Evolutionary conservation across 768 basidiomycete genomes (phyloP), one percentile per base, ranked within the genome.

Genomic region (Lactifluus piperatus): DNA sequence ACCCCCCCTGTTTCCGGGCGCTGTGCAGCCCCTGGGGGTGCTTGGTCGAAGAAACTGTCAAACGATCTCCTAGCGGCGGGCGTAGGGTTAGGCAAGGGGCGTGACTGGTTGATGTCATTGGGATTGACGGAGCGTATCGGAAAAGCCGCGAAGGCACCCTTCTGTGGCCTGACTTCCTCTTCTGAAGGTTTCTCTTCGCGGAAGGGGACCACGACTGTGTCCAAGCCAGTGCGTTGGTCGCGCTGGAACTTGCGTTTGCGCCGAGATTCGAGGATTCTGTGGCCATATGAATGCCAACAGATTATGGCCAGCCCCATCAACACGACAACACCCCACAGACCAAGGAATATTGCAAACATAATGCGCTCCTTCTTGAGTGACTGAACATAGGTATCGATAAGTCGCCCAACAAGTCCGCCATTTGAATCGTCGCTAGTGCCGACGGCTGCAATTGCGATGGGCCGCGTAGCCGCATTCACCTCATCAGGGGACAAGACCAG

Each of bases 311-410:
- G 67, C 14, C 81, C 94, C 80, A 94, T 87, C 58, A 95, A 67
- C 29, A 93, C 84, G 46, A 97, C 90, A 37, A 91, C 41, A 18
- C 74, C 80, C 93, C 94, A 98, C 2, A 97, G 74, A 0, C 74
- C 86, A 64, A 95, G 77, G 74, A 97, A 92, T 63, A 94, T 77
- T 2, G 71, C 70, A 69, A 95, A 97, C 77, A 92, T 89, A 60
- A 91, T 69, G 34, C 88, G 82, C 70, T 97, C 92, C 69, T 86
- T 85, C 74, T 83, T 77, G 64, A 98, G 75, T 20, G 84, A 79
- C 11, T 73, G 72, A 14, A 85, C 81, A 68, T 97, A 97, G 10
- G 81, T 75, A 49, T 81, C 74, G 64, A 97, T 81, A 56, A 97
- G 74, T 51, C 79, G 79, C 16, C 84, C 86, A 37, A 97, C 74